phyloP scores from a whole-genome alignment of 1,139 yeast genomes.

The Blastobotrys apis region DNA sequence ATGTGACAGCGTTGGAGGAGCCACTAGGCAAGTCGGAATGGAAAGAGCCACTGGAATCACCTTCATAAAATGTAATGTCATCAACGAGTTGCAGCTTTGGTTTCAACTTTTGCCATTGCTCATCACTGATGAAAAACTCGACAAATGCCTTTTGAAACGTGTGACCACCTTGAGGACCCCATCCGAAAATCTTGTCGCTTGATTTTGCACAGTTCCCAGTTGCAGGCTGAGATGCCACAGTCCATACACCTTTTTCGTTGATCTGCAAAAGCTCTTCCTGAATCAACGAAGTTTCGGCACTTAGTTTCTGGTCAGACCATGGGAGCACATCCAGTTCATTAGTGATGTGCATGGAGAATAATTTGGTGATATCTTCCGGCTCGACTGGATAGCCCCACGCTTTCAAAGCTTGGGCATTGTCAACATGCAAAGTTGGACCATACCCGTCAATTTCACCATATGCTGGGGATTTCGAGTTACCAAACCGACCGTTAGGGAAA shows the following conservation, averaged over 20 bases:
- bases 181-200: slow-evolving; percentile 83
- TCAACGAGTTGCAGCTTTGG: slow-evolving; percentile 49
- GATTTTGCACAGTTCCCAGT: slow-evolving; percentile 69
- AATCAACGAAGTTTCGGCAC: slow-evolving; percentile 86
- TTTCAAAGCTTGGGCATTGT: slow-evolving; percentile 62
- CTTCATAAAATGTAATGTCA: slow-evolving; percentile 64
- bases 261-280: slow-evolving; percentile 84
- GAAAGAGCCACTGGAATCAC: slow-evolving; percentile 47
- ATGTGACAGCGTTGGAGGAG: slow-evolving; percentile 75
- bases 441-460: slow-evolving; percentile 98
- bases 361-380: slow-evolving; percentile 56
- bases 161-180: slow-evolving; percentile 90
- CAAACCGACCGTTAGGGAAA: slow-evolving; percentile 95
- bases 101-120: slow-evolving; percentile 61
- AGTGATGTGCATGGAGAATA: slow-evolving; percentile 71
- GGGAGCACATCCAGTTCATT: slow-evolving; percentile 77
- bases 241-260: slow-evolving; percentile 72
- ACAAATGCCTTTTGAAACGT: slow-evolving; percentile 93
- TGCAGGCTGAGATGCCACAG: slow-evolving; percentile 95
- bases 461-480: slow-evolving; percentile 94
- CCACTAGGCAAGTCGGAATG: slow-evolving; percentile 53
- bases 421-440: slow-evolving; percentile 81
- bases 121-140: slow-evolving; percentile 73
- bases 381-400: slow-evolving; percentile 81
- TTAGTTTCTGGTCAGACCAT: slow-evolving; percentile 83